Evolutionary conservation across 495 filamentous ascomycete genomes (phyloP).

Genomic region (Penicillium nucicola): DNA sequence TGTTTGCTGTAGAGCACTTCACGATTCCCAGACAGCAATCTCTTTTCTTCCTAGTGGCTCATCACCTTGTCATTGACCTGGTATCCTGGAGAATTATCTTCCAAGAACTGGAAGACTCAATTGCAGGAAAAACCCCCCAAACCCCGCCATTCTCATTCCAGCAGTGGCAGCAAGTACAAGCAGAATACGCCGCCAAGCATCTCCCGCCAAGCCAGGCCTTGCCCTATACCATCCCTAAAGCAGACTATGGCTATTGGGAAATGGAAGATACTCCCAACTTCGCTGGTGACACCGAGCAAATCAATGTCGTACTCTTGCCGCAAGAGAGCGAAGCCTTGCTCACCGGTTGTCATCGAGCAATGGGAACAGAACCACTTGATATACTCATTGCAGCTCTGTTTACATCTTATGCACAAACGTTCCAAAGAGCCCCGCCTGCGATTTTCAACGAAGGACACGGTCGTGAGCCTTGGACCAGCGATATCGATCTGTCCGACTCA

Average conservation of each 20-base stretch:
- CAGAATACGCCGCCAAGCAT: constrained; percentile 17
- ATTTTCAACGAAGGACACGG: constrained; percentile 45
- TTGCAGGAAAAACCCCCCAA: constrained; percentile 18
- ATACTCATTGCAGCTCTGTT: constrained; percentile 34
- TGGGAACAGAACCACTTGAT: constrained; percentile 35
- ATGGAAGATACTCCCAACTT: neutral
- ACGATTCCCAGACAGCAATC: constrained; percentile 34
- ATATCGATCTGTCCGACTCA: constrained; percentile 40
- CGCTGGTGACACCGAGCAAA: neutral
- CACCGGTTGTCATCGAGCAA: constrained; percentile 27
- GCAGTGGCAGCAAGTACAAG: constrained; percentile 43
- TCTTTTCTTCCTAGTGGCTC: constrained; percentile 46
- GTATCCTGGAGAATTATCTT: constrained; percentile 44
- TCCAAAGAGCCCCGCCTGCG: constrained; percentile 38
- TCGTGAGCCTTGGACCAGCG: constrained; percentile 31
- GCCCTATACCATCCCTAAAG: neutral
- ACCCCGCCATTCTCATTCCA: constrained; percentile 54
- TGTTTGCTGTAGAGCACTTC: constrained; percentile 25
- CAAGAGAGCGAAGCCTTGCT: neutral
- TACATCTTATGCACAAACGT: constrained; percentile 30
- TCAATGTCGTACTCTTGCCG: neutral
- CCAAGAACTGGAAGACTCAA: neutral
- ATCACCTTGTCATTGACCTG: constrained; percentile 54
- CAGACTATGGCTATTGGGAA: neutral
- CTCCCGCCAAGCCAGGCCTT: neutral